Evolutionary conservation across 768 basidiomycete species (phyloP), one percentile per base, ranked within the genome.

Genomic region (Scleroderma bovista): DNA sequence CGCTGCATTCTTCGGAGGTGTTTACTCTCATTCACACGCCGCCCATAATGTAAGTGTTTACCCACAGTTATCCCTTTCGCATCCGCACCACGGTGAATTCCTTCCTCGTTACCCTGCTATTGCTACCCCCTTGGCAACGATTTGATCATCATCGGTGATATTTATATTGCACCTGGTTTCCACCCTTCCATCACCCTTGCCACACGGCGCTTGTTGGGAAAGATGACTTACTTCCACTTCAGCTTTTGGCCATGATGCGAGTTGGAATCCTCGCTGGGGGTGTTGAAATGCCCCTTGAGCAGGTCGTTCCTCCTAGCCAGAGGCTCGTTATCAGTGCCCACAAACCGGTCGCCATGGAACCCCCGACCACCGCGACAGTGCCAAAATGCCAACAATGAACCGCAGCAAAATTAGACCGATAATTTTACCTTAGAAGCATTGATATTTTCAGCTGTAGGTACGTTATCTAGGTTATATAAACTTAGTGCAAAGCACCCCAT

Each of bases 1-100:
- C 0, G 76, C 85, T 1, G 77, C 87, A 2, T 94, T 94, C 72
- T 88, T 85, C 62, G 93, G 93, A 4, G 91, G 91, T 20, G 72
- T 86, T 2, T 89, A 91, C 64, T 76, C 81, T 23, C 89, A 93
- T 61, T 88, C 86, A 8, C 86, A 88, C 64, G 88, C 87, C 6
- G 89, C 89, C 11, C 84, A 86, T 63, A 88, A 87, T 54, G 83
- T 83, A 61, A 53, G 80, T 69, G 44, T 8, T 49, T 48, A 24
- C 44, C 31, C 58, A 24, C 39, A 19, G 12, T 22, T 26, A 15
- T 9, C 13, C 39, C 22, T 13, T 9, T 16, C 23, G 13, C 41
- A 24, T 42, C 19, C 40, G 19, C 22, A 13, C 10, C 24, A 16
- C 12, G 41, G n/a, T n/a, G 13, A 42, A 43, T n/a, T 15, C 11